These are phyloP conservation scores for Pinus tabuliformis DNA, from an alignment of 75 land plant species.

Conservation along the genomic window DNA sequence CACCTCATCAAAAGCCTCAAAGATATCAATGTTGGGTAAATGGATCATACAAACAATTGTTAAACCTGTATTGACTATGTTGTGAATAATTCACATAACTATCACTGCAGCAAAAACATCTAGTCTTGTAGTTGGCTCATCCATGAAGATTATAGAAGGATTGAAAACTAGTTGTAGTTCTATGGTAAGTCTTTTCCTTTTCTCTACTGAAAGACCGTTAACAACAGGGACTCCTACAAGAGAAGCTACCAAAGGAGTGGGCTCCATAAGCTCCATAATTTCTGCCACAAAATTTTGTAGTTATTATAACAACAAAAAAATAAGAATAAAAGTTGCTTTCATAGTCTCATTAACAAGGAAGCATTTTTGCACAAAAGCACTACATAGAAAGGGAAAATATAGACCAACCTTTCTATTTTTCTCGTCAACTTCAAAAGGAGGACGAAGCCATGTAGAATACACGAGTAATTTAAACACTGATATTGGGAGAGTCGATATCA, in stretches of 20 bases:
- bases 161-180: too few species aligned
- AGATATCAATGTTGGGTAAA: too few species aligned
- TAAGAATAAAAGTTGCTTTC: background rate
- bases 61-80: too few species aligned
- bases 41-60: too few species aligned
- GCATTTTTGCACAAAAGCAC: background rate
- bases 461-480: slow-evolving; percentile 60
- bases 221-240: slow-evolving; percentile 29
- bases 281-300: slow-evolving; percentile 32
- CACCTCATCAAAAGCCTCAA: too few species aligned
- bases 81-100: too few species aligned
- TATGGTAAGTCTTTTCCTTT: too few species aligned
- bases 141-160: too few species aligned
- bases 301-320: background rate
- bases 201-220: too few species aligned
- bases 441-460: slow-evolving; percentile 63
- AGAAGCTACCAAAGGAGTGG: slow-evolving; percentile 20
- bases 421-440: slow-evolving; percentile 35
- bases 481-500: slow-evolving; percentile 70
- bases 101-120: too few species aligned
- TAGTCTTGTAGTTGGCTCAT: too few species aligned
- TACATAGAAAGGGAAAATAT: background rate
- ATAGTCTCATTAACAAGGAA: background rate
- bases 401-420: slow-evolving; percentile 29
- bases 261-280: slow-evolving; percentile 28